Conservation (phyloP, 1,284 basidiomycete species). For the Prillingera fragicola region DNA sequence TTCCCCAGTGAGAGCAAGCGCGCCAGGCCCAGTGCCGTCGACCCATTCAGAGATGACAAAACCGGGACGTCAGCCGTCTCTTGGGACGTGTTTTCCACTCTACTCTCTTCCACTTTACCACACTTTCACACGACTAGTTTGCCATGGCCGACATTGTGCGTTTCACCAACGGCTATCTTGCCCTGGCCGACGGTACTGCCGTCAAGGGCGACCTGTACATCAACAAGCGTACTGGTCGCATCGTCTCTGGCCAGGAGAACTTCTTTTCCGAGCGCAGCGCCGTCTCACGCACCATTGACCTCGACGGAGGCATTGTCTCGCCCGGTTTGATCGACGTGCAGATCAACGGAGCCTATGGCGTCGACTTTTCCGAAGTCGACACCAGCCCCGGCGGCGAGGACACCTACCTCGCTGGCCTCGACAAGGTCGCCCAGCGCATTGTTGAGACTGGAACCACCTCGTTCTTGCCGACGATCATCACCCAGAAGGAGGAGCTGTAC, state of each 20-base stretch:
- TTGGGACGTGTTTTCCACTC: too few relatives aligned
- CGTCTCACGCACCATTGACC: conserved; percentile 27
- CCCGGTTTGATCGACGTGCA: conserved; percentile 74
- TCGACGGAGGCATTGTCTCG: conserved; percentile 65
- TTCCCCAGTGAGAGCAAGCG: too few relatives aligned
- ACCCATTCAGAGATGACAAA: too few relatives aligned
- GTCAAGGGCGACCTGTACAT: conserved; percentile 35
- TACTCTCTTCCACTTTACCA: too few relatives aligned
- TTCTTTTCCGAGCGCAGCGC: conserved; percentile 21
- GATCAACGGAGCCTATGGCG: conserved; percentile 71
- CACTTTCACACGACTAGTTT: too few relatives aligned
- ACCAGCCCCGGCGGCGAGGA: conserved; percentile 61
- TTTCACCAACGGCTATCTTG: conserved; percentile 75
- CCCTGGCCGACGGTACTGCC: conserved; percentile 63
- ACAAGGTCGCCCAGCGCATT: conserved; percentile 65
- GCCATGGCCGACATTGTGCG: conserved; percentile 55
- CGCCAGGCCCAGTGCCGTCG: too few relatives aligned
- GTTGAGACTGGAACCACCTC: conserved; percentile 83
- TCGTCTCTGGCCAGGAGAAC: conserved; percentile 32
- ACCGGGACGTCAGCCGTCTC: too few relatives aligned
- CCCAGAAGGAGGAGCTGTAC: conserved; percentile 38
- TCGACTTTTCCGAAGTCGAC: conserved; percentile 72
- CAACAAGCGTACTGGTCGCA: conserved; percentile 24
- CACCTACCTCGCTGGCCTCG: conserved; percentile 62
- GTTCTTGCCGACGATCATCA: conserved; percentile 64